phyloP scores from a whole-genome alignment of 176 grass and related monocot species.

The Musa itinerans region DNA sequence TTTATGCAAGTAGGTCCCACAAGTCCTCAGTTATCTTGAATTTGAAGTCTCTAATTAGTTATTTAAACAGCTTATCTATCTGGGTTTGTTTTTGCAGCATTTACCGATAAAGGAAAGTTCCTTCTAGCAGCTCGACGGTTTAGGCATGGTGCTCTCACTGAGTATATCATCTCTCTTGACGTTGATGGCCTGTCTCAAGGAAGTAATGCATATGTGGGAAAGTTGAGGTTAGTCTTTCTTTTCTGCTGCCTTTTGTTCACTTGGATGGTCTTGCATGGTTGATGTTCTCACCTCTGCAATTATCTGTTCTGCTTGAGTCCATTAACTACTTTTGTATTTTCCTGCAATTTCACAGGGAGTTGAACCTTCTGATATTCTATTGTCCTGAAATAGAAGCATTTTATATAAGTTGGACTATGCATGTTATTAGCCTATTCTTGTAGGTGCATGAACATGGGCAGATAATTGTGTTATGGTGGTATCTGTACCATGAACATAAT shows the following conservation, averaged over 20 bases:
- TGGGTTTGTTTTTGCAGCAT: constrained; percentile 45
- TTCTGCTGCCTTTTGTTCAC: constrained; percentile 8
- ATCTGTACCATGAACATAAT: too few species aligned
- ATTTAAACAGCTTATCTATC: not conserved
- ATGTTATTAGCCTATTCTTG: too few species aligned
- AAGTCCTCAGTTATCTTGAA: not conserved
- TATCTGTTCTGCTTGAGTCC: not conserved
- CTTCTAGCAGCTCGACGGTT: constrained; percentile 72
- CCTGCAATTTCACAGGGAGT: not conserved
- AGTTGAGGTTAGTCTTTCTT: constrained; percentile 49
- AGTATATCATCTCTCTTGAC: constrained; percentile 87
- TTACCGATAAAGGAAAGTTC: constrained; percentile 81
- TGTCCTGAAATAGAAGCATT: not conserved
- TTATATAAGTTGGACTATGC: not conserved
- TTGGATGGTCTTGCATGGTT: not conserved
- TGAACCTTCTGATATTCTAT: not conserved
- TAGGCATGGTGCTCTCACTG: constrained; percentile 60
- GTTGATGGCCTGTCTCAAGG: constrained; percentile 69
- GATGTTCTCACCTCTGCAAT: not conserved
- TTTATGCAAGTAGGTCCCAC: too few species aligned
- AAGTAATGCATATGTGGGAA: constrained; percentile 84
- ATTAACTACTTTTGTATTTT: not conserved
- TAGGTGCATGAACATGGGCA: too few species aligned
- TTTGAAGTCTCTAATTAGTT: not conserved
- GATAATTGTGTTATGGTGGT: too few species aligned